Base-by-base conservation (phyloP, 2,329 filamentous ascomycete genomes). In the Emergomyces orientalis region DNA sequence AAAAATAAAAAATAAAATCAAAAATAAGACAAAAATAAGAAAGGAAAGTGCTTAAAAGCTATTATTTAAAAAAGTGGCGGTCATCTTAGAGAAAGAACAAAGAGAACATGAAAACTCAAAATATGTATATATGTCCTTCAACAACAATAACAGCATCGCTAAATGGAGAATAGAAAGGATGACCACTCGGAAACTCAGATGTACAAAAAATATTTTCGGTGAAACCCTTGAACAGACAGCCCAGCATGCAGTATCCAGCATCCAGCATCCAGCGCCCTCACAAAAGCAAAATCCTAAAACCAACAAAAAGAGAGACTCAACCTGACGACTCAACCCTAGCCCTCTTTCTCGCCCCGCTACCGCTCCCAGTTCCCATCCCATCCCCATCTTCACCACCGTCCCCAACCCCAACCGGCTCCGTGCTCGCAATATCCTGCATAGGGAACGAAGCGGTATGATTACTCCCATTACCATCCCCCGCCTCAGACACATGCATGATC, bases 401-500 rank as follows among this genome's bases (percentile, higher is more conserved):
- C 56, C 41, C 56, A 27, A 56, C 25, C 34, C 19, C 54, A 39
- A 56, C 19, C 3, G n/a, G n/a, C 32, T 56, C 54, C n/a, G 32
- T n/a, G 8, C 34, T 39, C 9, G 34, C 19, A 22, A 41, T 39
- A 27, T 41, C 54, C 34, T 41, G 54, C 54, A 56, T 56, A 13
- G 34, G 32, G 17, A 56, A 56, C 9, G 54, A 37, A 22, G 34
- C 19, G 9, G 17, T 32, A 37, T 49, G 32, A 47, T 30, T 59
- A 32, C 14, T n/a, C 14, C 25, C 25, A 59, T 22, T 37, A 8
- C n/a, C 39, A 17, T 39, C 32, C n/a, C 52, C 57, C 5, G 57
- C 19, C 8, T 59, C 43, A 45, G 39, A 30, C 25, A 45, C 57
- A 6, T 47, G 60, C 60, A 59, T 63, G 1, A 49, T 59, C 34